Evolutionary conservation across 2,329 filamentous ascomycete species (phyloP), one percentile per base, ranked within the genome.

Genomic region (Penicillium griseofulvum): DNA sequence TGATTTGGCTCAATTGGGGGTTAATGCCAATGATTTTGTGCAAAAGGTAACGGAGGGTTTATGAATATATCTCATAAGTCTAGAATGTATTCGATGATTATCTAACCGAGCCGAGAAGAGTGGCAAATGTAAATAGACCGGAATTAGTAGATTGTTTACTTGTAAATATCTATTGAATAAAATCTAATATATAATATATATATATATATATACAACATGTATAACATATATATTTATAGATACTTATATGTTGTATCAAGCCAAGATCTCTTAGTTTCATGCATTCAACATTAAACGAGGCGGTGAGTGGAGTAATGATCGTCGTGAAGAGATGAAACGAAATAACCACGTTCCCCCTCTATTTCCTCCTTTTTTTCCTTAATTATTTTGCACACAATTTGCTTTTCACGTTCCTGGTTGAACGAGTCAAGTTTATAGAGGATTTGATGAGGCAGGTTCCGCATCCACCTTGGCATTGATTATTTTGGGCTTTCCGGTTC

Each of bases 1-100:
- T 19, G 72, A 78, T 65, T 55, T 78, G 51, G 71, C 69, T 12
- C 71, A 69, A 58, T 60, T 79, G 57, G 74, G 75, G 11, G 71
- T 71, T 54, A 74, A 71, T 60, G 77, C 74, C 19, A 68, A 70
- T 47, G 72, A 72, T 46, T 79, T 77, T 68, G 78, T 79, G 29
- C 73, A 74, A 38, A 71, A 69, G 39, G 67, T 74, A 53, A 78
- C 76, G 19, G 68, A 66, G 34, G 74, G 68, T 9, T 64, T 78
- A 59, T 64, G 38, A 52, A 24, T n/a, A 10, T 17, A 3, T 22
- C 22, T 3, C 22, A 22, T 22, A 22, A 22, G 2, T 22, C 22
- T 22, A 22, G 22, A 22, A 22, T 24, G 17, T n/a, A 9, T 8
- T 29, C 26, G 43, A 50, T 50, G 26, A 43, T 43, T 33, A 34